phyloP scores from a whole-genome alignment of 2,329 filamentous ascomycete species.

The Thermothelomyces thermophilus region DNA sequence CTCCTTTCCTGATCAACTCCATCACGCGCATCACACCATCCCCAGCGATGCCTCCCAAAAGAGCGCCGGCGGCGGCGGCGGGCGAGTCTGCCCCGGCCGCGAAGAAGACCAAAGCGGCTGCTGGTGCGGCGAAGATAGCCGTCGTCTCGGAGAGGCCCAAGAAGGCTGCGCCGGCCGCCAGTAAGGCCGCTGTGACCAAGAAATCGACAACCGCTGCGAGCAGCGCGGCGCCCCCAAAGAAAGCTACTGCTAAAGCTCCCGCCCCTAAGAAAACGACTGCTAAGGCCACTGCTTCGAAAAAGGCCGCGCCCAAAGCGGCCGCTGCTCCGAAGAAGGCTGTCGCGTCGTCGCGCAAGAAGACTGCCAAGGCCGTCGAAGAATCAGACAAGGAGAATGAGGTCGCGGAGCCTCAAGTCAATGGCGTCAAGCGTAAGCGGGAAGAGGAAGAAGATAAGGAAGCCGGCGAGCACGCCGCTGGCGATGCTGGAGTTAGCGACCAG shows the following conservation, averaged over 20 bases:
- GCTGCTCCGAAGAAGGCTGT: conserved; percentile 11
- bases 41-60: conserved; percentile 23
- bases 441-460: conserved; percentile 21
- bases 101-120: neutral
- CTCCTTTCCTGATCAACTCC: no score
- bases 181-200: neutral
- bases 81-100: conserved; percentile 8
- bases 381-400: conserved; percentile 26
- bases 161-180: neutral
- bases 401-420: conserved; percentile 18
- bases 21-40: conserved; percentile 1
- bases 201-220: neutral
- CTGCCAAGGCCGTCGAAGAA: conserved; percentile 12
- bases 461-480: conserved; percentile 18
- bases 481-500: conserved; percentile 11
- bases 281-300: conserved; percentile 22
- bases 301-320: conserved; percentile 8
- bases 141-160: neutral
- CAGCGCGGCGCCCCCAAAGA: conserved; percentile 13
- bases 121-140: neutral
- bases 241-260: conserved; percentile 12
- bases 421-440: conserved; percentile 27
- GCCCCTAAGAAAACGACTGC: conserved; percentile 16
- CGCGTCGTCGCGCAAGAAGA: conserved; percentile 17
- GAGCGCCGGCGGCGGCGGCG: conserved; percentile 9